Evolutionary conservation across 1,139 yeast species (phyloP).

Genomic region (Wickerhamomyces sp.): DNA sequence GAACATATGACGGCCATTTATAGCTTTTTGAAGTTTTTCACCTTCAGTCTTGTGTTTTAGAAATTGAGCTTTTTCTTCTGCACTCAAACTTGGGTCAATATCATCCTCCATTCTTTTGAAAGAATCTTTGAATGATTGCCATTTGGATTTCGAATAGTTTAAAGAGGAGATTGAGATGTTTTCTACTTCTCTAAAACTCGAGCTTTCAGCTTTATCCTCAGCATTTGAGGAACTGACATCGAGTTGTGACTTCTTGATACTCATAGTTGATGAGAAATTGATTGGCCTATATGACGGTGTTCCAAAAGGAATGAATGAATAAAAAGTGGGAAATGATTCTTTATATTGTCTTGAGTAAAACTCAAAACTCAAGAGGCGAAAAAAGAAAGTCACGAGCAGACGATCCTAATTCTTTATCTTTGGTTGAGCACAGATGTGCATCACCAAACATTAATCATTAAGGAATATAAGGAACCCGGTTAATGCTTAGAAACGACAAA

Average conservation of each 20-base stretch:
- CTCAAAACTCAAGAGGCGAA: too few relatives aligned
- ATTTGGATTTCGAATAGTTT: slow-evolving; percentile 19
- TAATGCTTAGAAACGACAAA: too few relatives aligned
- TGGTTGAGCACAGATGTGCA: too few relatives aligned
- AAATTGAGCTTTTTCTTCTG: slow-evolving; percentile 45
- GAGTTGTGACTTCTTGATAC: neutral
- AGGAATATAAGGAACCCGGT: too few relatives aligned
- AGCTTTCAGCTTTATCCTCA: slow-evolving; percentile 16
- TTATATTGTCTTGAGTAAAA: too few relatives aligned
- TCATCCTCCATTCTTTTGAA: slow-evolving; percentile 56
- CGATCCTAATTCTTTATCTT: too few relatives aligned
- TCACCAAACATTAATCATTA: too few relatives aligned
- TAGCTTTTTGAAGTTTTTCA: slow-evolving; percentile 41
- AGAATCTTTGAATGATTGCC: slow-evolving; percentile 46
- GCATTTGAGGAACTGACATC: neutral
- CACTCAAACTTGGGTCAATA: slow-evolving; percentile 61
- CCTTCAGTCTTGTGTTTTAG: slow-evolving; percentile 20
- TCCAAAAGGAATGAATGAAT: neutral
- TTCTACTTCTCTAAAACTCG: slow-evolving; percentile 19
- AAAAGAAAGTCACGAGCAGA: too few relatives aligned
- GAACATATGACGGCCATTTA: slow-evolving; percentile 48
- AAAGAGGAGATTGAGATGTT: slow-evolving; percentile 13
- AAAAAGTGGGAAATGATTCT: neutral
- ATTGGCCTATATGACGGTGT: neutral
- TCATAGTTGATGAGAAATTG: neutral